Base-by-base conservation (phyloP, 371 early-diverging fungal genomes). In the Actinomucor elegans region DNA sequence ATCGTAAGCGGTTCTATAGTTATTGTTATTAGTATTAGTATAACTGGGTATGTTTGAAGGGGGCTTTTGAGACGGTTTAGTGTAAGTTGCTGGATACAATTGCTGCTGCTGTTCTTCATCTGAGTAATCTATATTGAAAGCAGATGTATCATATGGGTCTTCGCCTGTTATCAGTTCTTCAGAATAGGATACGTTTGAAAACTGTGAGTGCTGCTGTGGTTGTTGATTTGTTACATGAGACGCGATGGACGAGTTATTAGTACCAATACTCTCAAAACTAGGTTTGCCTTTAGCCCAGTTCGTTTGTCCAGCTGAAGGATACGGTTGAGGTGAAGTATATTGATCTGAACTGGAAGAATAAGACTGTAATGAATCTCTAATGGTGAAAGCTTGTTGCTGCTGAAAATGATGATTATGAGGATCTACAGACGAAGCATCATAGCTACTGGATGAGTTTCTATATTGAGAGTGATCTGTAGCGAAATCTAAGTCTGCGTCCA, bases 51-150 rank as follows among this genome's bases (percentile, higher is more conserved):
- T 41, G 36, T n/a, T 35, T 24, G 17, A 3, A 17, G 26, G 54
- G 33, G 2, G 36, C 18, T 37, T 10, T 18, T 17, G 45, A 35
- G 7, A 14, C 21, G 46, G n/a, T 44, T 21, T 36, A 12, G 38
- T 14, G 11, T 28, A 24, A 11, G 42, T 10, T 26, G 26, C 15
- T 42, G 27, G 42, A 24, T 42, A 42, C 14, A 14, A 14, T 5
- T n/a, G 26, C 10, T 26, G 23, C 15, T 42, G 26, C 27, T 47
- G 31, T n/a, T 62, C 70, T 33, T 67, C 64, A 50, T 72, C 69
- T 5, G 77, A 77, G 33, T 78, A 78, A 52, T 70, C 62, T 15
- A 74, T 65, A 23, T 78, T 78, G 33, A 74, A 62, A 9, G 64
- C 69, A 2, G 69, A 66, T 9, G 69, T 69, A 47, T 69, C 69